Percentiles rank a stretch among this genome's conserved stretches.
Conservation (phyloP, 2,329 filamentous ascomycete genomes). For the Ophiocordyceps australis region DNA sequence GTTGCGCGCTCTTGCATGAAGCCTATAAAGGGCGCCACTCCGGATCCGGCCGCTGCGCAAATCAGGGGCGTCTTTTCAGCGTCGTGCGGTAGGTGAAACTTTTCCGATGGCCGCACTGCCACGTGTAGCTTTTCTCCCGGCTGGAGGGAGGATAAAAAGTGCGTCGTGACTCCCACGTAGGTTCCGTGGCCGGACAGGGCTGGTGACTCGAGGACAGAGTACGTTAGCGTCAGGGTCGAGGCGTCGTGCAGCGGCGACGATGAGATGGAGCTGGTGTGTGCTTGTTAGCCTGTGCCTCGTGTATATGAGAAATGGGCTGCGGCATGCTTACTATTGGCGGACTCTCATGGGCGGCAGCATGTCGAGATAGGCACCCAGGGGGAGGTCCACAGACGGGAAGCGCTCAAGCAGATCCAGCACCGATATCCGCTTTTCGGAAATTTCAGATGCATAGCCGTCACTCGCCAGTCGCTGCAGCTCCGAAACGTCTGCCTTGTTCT, state of each 20-base stretch:
- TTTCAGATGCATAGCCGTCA: slow-evolving; percentile 25
- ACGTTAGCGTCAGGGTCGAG: slow-evolving; percentile 44
- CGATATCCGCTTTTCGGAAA: slow-evolving; percentile 39
- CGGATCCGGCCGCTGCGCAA: slow-evolving; percentile 32
- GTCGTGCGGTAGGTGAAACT: slow-evolving; percentile 29
- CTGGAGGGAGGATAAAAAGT: slow-evolving; percentile 34
- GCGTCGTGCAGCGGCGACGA: slow-evolving; percentile 48
- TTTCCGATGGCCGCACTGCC: slow-evolving; percentile 22
- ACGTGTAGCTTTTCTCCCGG: slow-evolving; percentile 27
- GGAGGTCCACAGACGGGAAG: slow-evolving; percentile 38
- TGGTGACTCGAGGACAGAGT: slow-evolving; percentile 41
- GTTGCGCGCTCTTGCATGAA: slow-evolving; percentile 44
- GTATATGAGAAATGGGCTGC: background rate
- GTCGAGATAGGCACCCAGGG: slow-evolving; percentile 47
- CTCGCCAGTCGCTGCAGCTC: slow-evolving; percentile 28
- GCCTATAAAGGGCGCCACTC: slow-evolving; percentile 43
- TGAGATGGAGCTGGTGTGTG: slow-evolving; percentile 42
- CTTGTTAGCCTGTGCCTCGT: background rate
- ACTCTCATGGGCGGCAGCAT: slow-evolving; percentile 64
- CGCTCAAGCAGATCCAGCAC: slow-evolving; percentile 53
- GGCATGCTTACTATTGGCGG: slow-evolving; percentile 44
- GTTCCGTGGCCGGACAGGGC: slow-evolving; percentile 29
- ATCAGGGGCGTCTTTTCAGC: slow-evolving; percentile 28
- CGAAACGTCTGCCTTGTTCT: slow-evolving; percentile 21
- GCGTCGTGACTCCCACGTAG: slow-evolving; percentile 41